Conservation (phyloP, 106 monocot genomes). For the Platanthera guangdongensis region DNA sequence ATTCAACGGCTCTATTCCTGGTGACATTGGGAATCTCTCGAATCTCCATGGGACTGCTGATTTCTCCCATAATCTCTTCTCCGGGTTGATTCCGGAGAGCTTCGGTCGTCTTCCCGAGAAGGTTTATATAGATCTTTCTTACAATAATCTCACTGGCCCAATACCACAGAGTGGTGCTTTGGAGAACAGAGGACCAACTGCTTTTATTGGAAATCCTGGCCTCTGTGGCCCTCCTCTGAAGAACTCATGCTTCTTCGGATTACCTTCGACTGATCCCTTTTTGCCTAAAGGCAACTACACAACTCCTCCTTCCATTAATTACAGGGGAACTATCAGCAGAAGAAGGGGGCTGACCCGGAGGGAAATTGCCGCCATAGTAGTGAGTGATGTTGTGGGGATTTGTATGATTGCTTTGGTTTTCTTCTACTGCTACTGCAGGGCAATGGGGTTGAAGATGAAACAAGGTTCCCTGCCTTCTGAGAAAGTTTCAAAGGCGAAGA, state of each 20-base stretch:
- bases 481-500: slow-evolving; percentile 20
- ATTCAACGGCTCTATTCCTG: slow-evolving; percentile 54
- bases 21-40: slow-evolving; percentile 61
- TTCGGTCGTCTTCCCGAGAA: slow-evolving; percentile 78
- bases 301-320: background rate
- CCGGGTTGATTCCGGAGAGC: slow-evolving; percentile 64
- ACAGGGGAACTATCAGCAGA: background rate
- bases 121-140: slow-evolving; percentile 81
- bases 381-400: slow-evolving; percentile 55
- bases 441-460: slow-evolving; percentile 18
- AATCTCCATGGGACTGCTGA: slow-evolving; percentile 57
- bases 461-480: slow-evolving; percentile 8
- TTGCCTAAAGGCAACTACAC: slow-evolving; percentile 17
- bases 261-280: slow-evolving; percentile 26
- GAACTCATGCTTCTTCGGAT: slow-evolving; percentile 39
- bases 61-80: slow-evolving; percentile 76
- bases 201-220: slow-evolving; percentile 74
- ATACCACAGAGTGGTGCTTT: slow-evolving; percentile 77
- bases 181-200: slow-evolving; percentile 77
- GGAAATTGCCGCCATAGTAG: slow-evolving; percentile 46
- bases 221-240: slow-evolving; percentile 85
- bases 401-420: slow-evolving; percentile 59
- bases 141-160: slow-evolving; percentile 69
- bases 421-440: slow-evolving; percentile 57
- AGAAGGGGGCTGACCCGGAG: slow-evolving; percentile 31